Base-by-base conservation (phyloP, 1,139 yeast species). In the Eremothecium sinecaudum region DNA sequence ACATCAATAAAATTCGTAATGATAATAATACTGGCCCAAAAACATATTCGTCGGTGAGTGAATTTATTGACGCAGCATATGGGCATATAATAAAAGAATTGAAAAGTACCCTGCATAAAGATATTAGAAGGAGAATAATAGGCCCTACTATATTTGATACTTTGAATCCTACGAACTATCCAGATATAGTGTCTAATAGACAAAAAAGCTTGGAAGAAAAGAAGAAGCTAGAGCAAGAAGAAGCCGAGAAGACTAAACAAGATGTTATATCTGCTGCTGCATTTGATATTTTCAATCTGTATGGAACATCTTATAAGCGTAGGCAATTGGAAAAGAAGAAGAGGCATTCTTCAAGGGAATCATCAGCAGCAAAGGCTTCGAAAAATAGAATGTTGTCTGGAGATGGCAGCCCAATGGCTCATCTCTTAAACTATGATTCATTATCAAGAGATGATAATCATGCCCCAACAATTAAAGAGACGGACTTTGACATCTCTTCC, bases 101-200 rank as follows among this genome's bases (percentile, higher is more conserved):
- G 36, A 73, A 73, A 42, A 62, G 66, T 4, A 75, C 78, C 35
- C 58, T 84, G 34, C 62, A 75, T 23, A 78, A 79, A 41, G 94
- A 84, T 58, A 71, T 84, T 22, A 66, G 83, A 47, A 90, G 78
- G 48, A 71, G 86, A 43, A 62, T 81, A 4, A 70, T 82, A 22
- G 87, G 84, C 0, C 87, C 93, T 0, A 67, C 69, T 2, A 71
- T 84, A 12, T 65, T 80, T 35, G 79, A 77, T 21, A 61, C 71
- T 13, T 64, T 84, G 43, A 69, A 71, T 39, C 79, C 75, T 30
- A 73, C 71, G 3, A 69, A 71, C 33, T 79, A 74, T 47, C 77
- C 81, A 1, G 66, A 65, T 2, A 46, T 73, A 17, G 59, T 74
- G 20, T 64, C 64, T n/a, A 69, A 68, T 26, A 58, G 51, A 13